Conservation (phyloP, 208 protist species). For the Phytomonas sp. region DNA sequence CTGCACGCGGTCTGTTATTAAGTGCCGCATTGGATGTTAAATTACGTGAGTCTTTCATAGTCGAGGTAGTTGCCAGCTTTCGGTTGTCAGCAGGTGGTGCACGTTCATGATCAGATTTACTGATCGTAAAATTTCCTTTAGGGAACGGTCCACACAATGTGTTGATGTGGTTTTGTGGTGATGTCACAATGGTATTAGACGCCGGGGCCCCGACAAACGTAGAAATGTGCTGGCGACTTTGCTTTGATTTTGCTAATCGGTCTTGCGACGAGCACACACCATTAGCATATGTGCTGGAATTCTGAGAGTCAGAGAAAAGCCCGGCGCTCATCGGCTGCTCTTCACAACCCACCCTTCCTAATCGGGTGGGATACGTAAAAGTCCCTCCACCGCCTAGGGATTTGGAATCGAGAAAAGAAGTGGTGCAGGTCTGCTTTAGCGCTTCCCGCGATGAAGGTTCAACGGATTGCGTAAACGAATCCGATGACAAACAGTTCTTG, state of each 20-base stretch:
- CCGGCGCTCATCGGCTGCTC: not conserved
- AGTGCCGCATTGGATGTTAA: not conserved
- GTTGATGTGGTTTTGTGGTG: not conserved
- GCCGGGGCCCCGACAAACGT: not conserved
- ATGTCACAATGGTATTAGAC: not conserved
- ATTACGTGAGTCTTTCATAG: not conserved
- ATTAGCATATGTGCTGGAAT: not conserved
- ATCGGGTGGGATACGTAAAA: not conserved
- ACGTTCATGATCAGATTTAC: not conserved
- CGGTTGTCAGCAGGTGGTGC: not conserved
- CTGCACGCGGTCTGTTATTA: conserved; percentile 6
- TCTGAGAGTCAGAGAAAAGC: not conserved
- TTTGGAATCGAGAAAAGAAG: not conserved
- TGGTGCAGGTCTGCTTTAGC: not conserved
- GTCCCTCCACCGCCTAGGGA: not conserved
- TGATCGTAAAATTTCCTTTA: not conserved
- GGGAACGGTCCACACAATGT: not conserved
- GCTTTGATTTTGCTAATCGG: not conserved
- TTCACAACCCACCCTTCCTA: not conserved
- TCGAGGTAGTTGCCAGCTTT: not conserved
- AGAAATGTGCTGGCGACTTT: not conserved
- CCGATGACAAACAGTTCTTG: not conserved
- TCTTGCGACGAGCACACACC: not conserved
- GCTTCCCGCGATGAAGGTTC: not conserved
- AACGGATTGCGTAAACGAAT: not conserved